Evolutionary conservation across 306 rosid genomes (phyloP).

Genomic region (Cucurbita pepo): DNA sequence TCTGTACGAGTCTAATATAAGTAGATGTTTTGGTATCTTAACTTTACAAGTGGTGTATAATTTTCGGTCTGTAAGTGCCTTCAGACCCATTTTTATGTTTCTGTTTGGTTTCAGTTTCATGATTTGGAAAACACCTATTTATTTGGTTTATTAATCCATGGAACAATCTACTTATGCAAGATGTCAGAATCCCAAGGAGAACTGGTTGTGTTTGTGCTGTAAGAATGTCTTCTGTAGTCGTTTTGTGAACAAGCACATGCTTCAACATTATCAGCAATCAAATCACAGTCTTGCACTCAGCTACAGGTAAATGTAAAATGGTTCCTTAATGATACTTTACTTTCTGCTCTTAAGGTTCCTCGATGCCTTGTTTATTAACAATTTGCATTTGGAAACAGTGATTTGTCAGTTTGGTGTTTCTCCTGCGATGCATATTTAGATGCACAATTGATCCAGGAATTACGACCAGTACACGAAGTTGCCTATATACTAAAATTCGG

Average conservation of each 20-base stretch:
- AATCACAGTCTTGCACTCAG: slow-evolving; percentile 56
- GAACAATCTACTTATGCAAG: slow-evolving; percentile 11
- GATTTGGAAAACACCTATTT: not conserved
- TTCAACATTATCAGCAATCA: slow-evolving; percentile 29
- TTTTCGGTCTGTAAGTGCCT: too few relatives aligned
- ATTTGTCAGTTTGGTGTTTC: slow-evolving; percentile 86
- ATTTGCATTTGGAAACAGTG: slow-evolving; percentile 22
- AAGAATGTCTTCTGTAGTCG: slow-evolving; percentile 73
- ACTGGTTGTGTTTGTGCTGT: slow-evolving; percentile 69
- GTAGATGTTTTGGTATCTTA: not conserved
- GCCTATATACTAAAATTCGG: slow-evolving; percentile 56
- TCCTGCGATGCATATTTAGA: slow-evolving; percentile 75
- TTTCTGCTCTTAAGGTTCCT: not conserved
- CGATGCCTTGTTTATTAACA: not conserved
- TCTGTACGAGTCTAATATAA: not conserved
- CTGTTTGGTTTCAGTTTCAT: not conserved
- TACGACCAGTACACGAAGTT: slow-evolving; percentile 42
- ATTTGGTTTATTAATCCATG: not conserved
- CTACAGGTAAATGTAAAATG: slow-evolving; percentile 35
- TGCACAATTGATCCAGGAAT: slow-evolving; percentile 45
- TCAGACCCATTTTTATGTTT: not conserved
- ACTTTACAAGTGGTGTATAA: not conserved
- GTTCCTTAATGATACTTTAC: not conserved
- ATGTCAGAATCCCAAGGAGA: slow-evolving; percentile 62
- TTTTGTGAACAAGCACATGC: slow-evolving; percentile 84